A percentile compares a stretch with the other conserved stretches of the same genome.
Evolutionary conservation across 2,329 filamentous ascomycete species (phyloP).

Genomic region (Nemania bipapillata): DNA sequence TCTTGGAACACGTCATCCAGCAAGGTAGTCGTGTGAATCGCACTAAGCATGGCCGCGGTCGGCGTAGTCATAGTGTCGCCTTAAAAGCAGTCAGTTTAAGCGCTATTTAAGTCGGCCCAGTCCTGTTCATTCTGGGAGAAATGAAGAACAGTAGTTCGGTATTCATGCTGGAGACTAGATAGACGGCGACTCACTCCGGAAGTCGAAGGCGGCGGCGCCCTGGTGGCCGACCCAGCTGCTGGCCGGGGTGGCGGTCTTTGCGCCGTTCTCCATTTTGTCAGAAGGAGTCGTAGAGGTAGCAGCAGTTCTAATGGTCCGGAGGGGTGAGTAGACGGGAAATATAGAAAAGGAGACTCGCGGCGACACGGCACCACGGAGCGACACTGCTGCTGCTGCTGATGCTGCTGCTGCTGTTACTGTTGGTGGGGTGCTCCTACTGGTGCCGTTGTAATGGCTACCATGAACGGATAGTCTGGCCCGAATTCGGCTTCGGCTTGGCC

Average conservation of each 20-base stretch:
- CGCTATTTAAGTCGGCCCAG: not conserved
- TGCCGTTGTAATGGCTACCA: not conserved
- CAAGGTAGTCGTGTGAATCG: conserved; percentile 74
- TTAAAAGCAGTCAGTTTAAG: conserved; percentile 45
- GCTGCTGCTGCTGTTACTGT: too few relatives aligned
- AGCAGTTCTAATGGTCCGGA: not conserved
- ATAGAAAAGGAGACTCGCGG: not conserved
- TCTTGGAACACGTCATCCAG: conserved; percentile 81
- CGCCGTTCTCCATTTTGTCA: conserved; percentile 6
- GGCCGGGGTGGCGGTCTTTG: conserved; percentile 33
- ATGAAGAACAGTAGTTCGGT: not conserved
- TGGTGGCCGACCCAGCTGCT: conserved; percentile 48
- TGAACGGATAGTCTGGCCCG: not conserved
- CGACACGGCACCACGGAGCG: not conserved
- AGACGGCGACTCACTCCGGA: conserved; percentile 46
- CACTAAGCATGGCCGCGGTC: conserved; percentile 74
- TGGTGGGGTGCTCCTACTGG: too few relatives aligned
- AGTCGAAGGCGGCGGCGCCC: conserved; percentile 50
- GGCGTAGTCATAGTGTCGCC: conserved; percentile 77
- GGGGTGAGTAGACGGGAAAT: conserved; percentile 1
- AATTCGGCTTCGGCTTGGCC: conserved; percentile 27
- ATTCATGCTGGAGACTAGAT: not conserved
- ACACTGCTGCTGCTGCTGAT: not conserved
- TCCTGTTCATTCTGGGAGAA: not conserved
- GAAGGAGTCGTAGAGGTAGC: not conserved